Evolutionary conservation across 1,284 basidiomycete genomes (phyloP).

Genomic region (Sporisorium graminicola): DNA sequence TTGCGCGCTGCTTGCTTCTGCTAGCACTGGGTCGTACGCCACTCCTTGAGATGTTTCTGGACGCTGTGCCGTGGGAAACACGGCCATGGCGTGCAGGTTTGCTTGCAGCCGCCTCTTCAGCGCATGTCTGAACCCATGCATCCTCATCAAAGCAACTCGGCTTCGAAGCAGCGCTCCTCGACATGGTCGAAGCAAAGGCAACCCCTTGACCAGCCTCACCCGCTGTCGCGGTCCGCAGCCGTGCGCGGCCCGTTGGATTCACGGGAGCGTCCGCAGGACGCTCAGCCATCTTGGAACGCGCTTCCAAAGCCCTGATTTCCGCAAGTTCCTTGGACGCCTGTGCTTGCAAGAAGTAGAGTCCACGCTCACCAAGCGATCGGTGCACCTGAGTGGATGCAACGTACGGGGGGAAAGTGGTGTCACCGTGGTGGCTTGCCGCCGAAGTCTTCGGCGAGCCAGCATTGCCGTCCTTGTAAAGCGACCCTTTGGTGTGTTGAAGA

Average conservation of each 20-base stretch:
- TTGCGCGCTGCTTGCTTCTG: not conserved
- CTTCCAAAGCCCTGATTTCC: constrained; percentile 64
- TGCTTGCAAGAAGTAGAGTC: constrained; percentile 65
- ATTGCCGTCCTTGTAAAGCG: constrained; percentile 47
- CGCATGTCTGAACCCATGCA: constrained; percentile 47
- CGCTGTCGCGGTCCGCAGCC: constrained; percentile 6
- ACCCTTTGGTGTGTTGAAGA: constrained; percentile 72
- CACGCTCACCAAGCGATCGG: constrained; percentile 60
- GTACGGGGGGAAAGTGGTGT: constrained; percentile 43
- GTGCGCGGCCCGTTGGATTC: constrained; percentile 5
- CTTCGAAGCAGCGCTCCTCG: constrained; percentile 12
- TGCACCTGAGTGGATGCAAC: constrained; percentile 57
- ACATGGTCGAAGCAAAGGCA: constrained; percentile 16
- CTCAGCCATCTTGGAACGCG: constrained; percentile 50
- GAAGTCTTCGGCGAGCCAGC: not conserved
- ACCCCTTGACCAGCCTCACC: not conserved
- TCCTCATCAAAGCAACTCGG: constrained; percentile 30
- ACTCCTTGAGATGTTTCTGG: constrained; percentile 11
- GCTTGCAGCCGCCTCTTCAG: constrained; percentile 28
- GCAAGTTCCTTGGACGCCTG: constrained; percentile 64
- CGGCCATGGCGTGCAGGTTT: constrained; percentile 17
- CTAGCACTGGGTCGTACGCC: constrained; percentile 1
- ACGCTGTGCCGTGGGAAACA: not conserved
- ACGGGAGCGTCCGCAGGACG: constrained; percentile 9
- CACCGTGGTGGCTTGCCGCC: not conserved